Evolutionary conservation across 345 rosid species (phyloP).

Genomic region (Gossypium sturtianum): DNA sequence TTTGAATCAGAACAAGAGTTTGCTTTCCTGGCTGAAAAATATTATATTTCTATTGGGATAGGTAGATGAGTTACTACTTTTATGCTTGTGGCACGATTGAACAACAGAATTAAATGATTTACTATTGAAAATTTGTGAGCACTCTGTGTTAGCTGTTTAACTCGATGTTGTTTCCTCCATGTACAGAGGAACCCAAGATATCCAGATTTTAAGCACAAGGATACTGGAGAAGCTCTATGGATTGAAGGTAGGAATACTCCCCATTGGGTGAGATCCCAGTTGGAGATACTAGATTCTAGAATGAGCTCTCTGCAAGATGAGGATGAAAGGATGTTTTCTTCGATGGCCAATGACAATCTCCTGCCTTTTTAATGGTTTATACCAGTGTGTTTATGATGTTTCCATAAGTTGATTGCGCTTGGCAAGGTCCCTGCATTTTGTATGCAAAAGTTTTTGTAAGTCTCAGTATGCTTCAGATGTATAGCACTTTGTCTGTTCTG

Average conservation of each 20-base stretch:
- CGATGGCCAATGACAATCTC: conserved; percentile 31
- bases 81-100: background rate
- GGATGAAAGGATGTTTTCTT: conserved; percentile 23
- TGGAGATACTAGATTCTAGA: conserved; percentile 40
- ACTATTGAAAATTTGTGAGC: background rate
- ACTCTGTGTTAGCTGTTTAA: background rate
- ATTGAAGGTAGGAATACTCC: conserved; percentile 57
- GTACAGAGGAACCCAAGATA: conserved; percentile 53
- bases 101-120: background rate
- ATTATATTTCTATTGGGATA: background rate
- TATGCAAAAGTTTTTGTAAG: background rate
- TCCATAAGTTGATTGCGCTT: background rate
- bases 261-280: conserved; percentile 53
- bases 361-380: conserved; percentile 18
- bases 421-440: background rate
- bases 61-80: background rate
- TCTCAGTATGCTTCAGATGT: background rate
- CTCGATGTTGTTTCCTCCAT: background rate
- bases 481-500: background rate
- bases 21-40: background rate
- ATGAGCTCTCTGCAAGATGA: conserved; percentile 32
- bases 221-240: conserved; percentile 70
- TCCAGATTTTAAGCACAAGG: conserved; percentile 74
- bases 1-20: background rate
- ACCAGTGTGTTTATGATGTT: background rate